Conservation (phyloP, 208 protist genomes). For the Acanthamoeba rhysodes region DNA sequence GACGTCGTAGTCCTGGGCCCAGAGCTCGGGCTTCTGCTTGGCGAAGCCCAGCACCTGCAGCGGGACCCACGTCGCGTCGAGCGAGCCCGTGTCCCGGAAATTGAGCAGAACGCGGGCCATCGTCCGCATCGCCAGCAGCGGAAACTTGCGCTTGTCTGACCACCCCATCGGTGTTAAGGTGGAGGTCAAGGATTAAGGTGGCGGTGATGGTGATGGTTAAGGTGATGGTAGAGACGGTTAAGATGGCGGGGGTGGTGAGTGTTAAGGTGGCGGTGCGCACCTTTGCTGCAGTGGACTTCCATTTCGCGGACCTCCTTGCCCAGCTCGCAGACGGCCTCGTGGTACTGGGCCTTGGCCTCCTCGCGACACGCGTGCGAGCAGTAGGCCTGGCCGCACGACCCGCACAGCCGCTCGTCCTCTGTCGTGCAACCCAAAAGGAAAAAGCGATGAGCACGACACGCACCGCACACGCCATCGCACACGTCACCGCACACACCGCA, state of each 20-base stretch:
- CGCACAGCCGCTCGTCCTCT: not conserved
- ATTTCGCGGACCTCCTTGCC: not conserved
- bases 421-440: not conserved
- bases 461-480: no score
- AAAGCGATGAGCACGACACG: no score
- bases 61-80: constrained; percentile 21
- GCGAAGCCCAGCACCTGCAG: constrained; percentile 22
- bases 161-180: not conserved
- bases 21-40: constrained; percentile 36
- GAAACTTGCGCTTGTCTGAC: constrained; percentile 39
- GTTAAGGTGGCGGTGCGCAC: not conserved
- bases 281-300: constrained; percentile 53
- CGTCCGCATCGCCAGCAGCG: constrained; percentile 43
- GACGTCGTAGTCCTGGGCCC: constrained; percentile 9
- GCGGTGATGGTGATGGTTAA: not conserved
- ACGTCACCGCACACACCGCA: no score
- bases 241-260: not conserved
- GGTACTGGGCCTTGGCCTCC: constrained; percentile 43
- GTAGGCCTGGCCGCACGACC: constrained; percentile 32
- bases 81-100: constrained; percentile 8
- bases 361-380: not conserved
- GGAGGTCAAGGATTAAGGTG: not conserved
- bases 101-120: constrained; percentile 61
- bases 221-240: not conserved
- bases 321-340: constrained; percentile 19